Base-by-base conservation (phyloP, 1,284 basidiomycete genomes). In the Tylopilus sp. region DNA sequence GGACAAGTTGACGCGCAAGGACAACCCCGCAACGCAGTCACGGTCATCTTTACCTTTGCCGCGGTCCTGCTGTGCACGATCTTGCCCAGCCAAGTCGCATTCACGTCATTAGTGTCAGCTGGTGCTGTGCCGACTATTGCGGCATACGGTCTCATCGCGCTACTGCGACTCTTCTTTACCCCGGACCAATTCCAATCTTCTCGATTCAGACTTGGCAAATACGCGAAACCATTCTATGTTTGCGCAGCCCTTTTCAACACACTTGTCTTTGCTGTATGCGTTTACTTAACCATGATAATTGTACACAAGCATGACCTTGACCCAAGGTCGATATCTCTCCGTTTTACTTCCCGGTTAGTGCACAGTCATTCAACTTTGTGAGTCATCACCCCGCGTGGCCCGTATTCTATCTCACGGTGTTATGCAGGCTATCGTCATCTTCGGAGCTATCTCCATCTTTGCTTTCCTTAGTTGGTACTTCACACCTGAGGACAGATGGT, bases 1-100 rank as follows among this genome's bases (percentile, higher is more conserved):
- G 82, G 87, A 35, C 70, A 75, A 55, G 86, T 93, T 37, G 81
- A 86, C 38, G 53, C 67, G 0, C 68, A 77, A 15, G 84, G 87
- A 3, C 86, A 92, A 58, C 91, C 91, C 0, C 78, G 74, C 51
- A 85, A 92, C 62, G 89, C 91, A 8, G 82, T 92, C 8, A 90
- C 86, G 0, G 80, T 92, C 57, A 90, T 92, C 63, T 87, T 79
- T 63, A 63, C 86, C 51, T 91, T 91, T 57, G 85, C 78, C 0
- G 84, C 86, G 0, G 46, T 70, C 25, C 59, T 93, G 12, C 73
- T 93, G 19, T 92, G 89, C 72, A 86, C 87, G 4, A 92, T 93
- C 59, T 72, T 93, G 25, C 88, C 90, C 1, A 90, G 87, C 56
- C 81, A 85, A 56, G 91, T 92, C 33, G 91, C 91, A 1, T 94